phyloP scores from a whole-genome alignment of 306 rosid genomes.

The Cucumis cinereus region DNA sequence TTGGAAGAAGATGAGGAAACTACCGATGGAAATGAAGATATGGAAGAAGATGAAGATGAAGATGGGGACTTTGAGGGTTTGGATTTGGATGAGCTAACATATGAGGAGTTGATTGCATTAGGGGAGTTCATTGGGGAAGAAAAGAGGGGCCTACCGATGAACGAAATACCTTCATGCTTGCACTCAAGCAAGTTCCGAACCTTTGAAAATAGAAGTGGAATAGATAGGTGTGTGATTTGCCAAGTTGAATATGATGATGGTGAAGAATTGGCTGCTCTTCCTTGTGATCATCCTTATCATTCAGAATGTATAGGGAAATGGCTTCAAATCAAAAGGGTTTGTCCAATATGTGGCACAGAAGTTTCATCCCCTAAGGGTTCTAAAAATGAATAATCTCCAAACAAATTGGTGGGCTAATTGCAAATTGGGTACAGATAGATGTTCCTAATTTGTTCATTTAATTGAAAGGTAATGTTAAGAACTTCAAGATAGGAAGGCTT shows the following conservation, averaged over 20 bases:
- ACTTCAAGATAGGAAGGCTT: not conserved
- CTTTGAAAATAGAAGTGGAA: slow-evolving; percentile 18
- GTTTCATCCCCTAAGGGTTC: slow-evolving; percentile 17
- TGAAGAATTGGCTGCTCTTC: slow-evolving; percentile 40
- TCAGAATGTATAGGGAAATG: slow-evolving; percentile 59
- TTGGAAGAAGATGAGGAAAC: slow-evolving; percentile 38
- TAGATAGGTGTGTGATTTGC: slow-evolving; percentile 72
- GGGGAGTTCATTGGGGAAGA: slow-evolving; percentile 76
- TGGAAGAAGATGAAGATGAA: slow-evolving; percentile 13
- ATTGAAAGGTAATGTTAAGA: not conserved
- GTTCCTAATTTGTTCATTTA: not conserved
- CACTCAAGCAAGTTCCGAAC: slow-evolving; percentile 17
- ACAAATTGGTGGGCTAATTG: not conserved
- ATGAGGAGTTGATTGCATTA: slow-evolving; percentile 68
- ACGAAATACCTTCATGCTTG: slow-evolving; percentile 48
- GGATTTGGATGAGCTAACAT: slow-evolving; percentile 57
- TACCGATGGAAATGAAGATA: not conserved
- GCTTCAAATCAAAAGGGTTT: slow-evolving; percentile 72
- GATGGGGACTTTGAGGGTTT: slow-evolving; percentile 6
- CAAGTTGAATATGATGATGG: slow-evolving; percentile 76
- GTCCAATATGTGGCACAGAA: slow-evolving; percentile 77
- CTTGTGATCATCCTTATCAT: slow-evolving; percentile 83
- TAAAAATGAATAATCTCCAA: not conserved
- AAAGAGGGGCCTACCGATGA: slow-evolving; percentile 41
- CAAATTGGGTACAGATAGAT: not conserved